These are phyloP conservation scores for Fulvia fulva DNA, from an alignment of 2,329 filamentous ascomycete genomes.

Conservation along the genomic window DNA sequence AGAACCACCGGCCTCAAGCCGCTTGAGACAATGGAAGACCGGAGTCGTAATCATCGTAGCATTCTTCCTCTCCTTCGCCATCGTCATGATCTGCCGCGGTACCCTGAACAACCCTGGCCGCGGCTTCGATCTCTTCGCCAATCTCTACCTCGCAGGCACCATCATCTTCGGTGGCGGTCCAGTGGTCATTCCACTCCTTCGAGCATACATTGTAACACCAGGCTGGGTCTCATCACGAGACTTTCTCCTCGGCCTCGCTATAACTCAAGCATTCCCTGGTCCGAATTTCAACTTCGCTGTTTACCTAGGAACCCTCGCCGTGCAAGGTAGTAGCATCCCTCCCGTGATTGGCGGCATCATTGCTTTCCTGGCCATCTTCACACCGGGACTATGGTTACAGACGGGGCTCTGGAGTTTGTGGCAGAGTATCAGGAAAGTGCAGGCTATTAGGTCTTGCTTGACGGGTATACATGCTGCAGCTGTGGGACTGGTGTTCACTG, in stretches of 20 bases:
- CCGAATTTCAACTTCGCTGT: slow-evolving; percentile 56
- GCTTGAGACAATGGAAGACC: slow-evolving; percentile 23
- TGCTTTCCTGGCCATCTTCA: slow-evolving; percentile 40
- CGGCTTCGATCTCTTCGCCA: slow-evolving; percentile 61
- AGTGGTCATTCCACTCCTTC: slow-evolving; percentile 43
- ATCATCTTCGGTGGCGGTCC: slow-evolving; percentile 47
- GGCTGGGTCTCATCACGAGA: slow-evolving; percentile 68
- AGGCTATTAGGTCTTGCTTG: slow-evolving; percentile 34
- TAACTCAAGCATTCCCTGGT: slow-evolving; percentile 67
- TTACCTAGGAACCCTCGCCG: slow-evolving; percentile 39
- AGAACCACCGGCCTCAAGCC: background rate
- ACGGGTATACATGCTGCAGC: slow-evolving; percentile 42
- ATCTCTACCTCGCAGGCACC: slow-evolving; percentile 70
- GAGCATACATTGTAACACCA: slow-evolving; percentile 54
- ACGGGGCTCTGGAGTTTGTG: slow-evolving; percentile 39
- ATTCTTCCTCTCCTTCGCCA: slow-evolving; percentile 56
- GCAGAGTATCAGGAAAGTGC: slow-evolving; percentile 35
- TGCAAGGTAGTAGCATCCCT: slow-evolving; percentile 29
- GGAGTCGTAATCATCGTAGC: slow-evolving; percentile 37
- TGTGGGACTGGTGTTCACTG: slow-evolving; percentile 43
- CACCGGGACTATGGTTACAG: slow-evolving; percentile 37
- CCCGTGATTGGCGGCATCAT: slow-evolving; percentile 36
- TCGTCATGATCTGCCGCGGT: slow-evolving; percentile 51
- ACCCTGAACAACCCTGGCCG: slow-evolving; percentile 41
- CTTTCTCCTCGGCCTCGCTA: slow-evolving; percentile 68